These are phyloP conservation scores for Cryphonectria naterciae DNA, from an alignment of 2,329 filamentous ascomycete species.

Conservation along the genomic window DNA sequence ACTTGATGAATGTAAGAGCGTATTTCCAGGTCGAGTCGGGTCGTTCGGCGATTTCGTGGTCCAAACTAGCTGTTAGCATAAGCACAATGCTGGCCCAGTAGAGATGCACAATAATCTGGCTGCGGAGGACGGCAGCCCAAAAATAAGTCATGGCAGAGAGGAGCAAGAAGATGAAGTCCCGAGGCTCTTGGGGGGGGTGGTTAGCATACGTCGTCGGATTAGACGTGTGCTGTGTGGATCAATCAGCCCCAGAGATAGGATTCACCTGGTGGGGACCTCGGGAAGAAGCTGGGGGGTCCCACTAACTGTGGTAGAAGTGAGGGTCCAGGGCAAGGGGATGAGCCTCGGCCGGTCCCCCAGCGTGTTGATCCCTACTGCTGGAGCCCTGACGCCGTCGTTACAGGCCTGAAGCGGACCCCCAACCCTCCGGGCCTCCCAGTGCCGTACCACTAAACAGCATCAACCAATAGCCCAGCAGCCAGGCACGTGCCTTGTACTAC, in stretches of 20 bases:
- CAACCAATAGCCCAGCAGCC: not conserved
- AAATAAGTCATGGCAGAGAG: conserved; percentile 13
- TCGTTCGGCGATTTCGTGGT: conserved; percentile 17
- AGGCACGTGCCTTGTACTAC: not conserved
- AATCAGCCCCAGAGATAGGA: not conserved
- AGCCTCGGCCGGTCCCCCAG: conserved; percentile 6
- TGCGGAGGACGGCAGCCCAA: conserved; percentile 12
- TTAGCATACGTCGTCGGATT: not conserved
- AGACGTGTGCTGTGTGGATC: not conserved
- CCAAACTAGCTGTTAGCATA: conserved; percentile 19
- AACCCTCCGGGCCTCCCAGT: no score
- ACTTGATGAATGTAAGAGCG: not conserved
- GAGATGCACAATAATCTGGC: conserved; percentile 20
- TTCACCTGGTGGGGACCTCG: not conserved
- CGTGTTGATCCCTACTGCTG: not conserved
- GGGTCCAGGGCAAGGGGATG: not conserved
- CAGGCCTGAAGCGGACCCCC: not conserved
- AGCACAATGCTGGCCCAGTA: conserved; percentile 25
- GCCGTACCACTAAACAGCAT: not conserved
- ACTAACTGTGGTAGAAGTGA: not conserved
- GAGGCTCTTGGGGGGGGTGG: not conserved
- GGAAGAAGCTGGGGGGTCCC: not conserved
- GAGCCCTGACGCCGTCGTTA: not conserved
- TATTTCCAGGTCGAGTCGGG: not conserved
- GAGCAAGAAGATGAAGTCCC: not conserved